A percentile compares a stretch with the other conserved stretches of the same genome.
Conservation (phyloP, 768 basidiomycete species). For the Candolleomyces eurysporus region DNA sequence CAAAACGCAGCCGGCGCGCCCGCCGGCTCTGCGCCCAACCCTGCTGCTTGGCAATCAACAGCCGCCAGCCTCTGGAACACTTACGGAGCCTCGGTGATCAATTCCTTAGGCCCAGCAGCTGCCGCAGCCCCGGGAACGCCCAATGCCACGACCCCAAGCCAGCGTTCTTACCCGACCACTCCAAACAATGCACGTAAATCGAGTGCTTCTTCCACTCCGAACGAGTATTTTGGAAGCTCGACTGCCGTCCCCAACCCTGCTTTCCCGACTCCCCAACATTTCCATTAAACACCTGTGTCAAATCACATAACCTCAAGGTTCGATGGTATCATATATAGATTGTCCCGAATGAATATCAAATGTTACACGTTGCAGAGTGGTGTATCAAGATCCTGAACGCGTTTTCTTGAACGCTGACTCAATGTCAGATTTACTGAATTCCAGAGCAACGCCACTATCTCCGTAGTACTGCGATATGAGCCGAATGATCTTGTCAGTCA, state of each 20-base stretch:
- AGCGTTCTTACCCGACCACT: background rate
- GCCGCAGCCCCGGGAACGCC: constrained; percentile 6
- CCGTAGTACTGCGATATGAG: constrained; percentile 78
- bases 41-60: constrained; percentile 26
- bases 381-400: constrained; percentile 23
- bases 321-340: constrained; percentile 1
- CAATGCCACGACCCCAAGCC: constrained; percentile 11
- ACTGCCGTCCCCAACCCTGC: constrained; percentile 18
- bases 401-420: constrained; percentile 78
- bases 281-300: constrained; percentile 8
- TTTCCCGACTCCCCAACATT: constrained; percentile 42
- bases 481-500: constrained; percentile 67
- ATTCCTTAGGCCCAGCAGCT: constrained; percentile 2
- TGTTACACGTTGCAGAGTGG: background rate
- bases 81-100: constrained; percentile 39
- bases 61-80: constrained; percentile 36
- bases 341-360: constrained; percentile 1
- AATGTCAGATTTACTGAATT: constrained; percentile 73
- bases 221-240: background rate
- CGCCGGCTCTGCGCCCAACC: constrained; percentile 1
- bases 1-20: background rate
- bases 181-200: constrained; percentile 1
- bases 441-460: constrained; percentile 67
- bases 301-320: background rate
- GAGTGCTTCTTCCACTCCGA: background rate